Base-by-base conservation (phyloP, 495 filamentous ascomycete species). In the Pyronema domesticum region DNA sequence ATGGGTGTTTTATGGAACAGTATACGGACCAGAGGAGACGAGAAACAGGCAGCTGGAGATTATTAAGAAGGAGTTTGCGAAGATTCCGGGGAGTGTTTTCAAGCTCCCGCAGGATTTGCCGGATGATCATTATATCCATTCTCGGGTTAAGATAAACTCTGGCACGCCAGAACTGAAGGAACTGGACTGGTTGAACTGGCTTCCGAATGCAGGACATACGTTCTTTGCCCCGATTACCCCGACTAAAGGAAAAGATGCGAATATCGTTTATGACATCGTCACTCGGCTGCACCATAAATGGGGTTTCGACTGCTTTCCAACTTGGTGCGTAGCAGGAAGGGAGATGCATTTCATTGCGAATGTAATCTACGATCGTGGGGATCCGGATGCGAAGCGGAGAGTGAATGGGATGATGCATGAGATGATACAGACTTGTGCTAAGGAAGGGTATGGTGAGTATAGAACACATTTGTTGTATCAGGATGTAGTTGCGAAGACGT, bases 401-500 rank as follows among this genome's bases (percentile, higher is more conserved):
- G 74, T 58, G 56, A 68, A 58, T 62, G 67, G 54, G 49, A 53
- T 77, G 39, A 69, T 73, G 59, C 64, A 71, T 10, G 69, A 71
- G 14, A 64, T 79, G 58, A 70, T 79, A 9, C 67, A 70, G 10
- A 70, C 70, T 15, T 68, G 70, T 6, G 74, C 74, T 4, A 62
- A 57, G 8, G 63, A 71, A 14, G 78, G 76, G 0, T 79, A 71
- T 55, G 76, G 77, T 15, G 76, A 80, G 57, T 79, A 79, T 55
- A 65, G 76, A 6, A 76, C 77, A 1, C 76, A 80, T 62, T 54
- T 81, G 7, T 67, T 71, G 33, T 66, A 78, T 44, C 62, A 73
- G 70, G 72, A 80, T 58, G 76, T 78, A 63, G 71, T 81, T 9
- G 72, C 74, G 0, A 68, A 64, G 10, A 78, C 75, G n/a, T 81